Evolutionary conservation across 441 rosid genomes (phyloP), one percentile per base, ranked within the genome.

Genomic region (Jatropha podagrica): DNA sequence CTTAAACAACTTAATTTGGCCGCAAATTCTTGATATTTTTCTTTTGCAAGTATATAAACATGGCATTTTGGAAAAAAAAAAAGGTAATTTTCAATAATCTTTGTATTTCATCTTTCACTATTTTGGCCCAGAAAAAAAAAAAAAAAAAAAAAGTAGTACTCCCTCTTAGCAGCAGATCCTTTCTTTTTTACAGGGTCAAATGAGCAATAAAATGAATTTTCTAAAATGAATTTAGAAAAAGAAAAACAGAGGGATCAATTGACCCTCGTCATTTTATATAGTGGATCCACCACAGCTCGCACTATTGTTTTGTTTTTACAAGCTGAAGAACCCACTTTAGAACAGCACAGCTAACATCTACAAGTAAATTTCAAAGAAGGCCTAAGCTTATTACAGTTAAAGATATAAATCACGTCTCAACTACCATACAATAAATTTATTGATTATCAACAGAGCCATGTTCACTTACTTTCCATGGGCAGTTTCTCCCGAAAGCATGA

Each of bases 401-500:
- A 49, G 64, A 27, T 51, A 71, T 65, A 67, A 54, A 52, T 23
- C 37, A 54, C 48, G 38, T 42, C 41, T n/a, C 75, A 52, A 2
- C n/a, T 1, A 46, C 4, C 48, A 48, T 6, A 32, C 10, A 17
- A 20, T 32, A 71, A 67, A 41, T 6, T 63, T 23, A 74, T n/a
- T 13, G 62, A 63, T 56, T 46, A 44, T 27, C 32, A 8, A 52
- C 42, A 9, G 38, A 48, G 65, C 68, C 44, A 74, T 64, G 54
- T 60, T 69, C 40, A 81, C 92, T 89, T 78, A 95, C 99, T 89
- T 92, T 84, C 99, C 98, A 20, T 93, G 99, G 37, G 99, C 99
- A 78, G 99, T 95, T 90, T 95, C 99, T 84, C 98, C 98, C 71
- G 98, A 95, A 71, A 95, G 96, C 98, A 95, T 95, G 86, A 95